Evolutionary conservation across 2,329 filamentous ascomycete genomes (phyloP).

Genomic region (Phyllosticta citriasiana): DNA sequence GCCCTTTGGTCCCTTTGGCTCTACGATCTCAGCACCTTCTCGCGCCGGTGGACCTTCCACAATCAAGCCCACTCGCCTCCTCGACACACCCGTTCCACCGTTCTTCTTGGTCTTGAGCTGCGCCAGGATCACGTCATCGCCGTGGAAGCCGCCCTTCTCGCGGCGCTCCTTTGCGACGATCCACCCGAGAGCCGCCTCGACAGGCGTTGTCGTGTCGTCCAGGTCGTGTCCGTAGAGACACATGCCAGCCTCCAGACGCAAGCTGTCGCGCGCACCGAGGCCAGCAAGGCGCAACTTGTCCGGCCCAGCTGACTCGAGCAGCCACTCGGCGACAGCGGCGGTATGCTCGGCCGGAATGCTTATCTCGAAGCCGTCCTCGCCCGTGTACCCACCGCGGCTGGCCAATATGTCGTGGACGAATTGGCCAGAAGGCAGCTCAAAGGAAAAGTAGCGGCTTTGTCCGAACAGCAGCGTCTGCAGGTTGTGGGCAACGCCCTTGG

Average conservation of each 20-base stretch:
- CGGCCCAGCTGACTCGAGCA: conserved; percentile 49
- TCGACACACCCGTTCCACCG: conserved; percentile 57
- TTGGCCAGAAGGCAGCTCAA: conserved; percentile 47
- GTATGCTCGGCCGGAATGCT: conserved; percentile 63
- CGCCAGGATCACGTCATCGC: conserved; percentile 63
- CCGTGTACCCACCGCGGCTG: conserved; percentile 87
- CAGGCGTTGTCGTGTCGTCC: conserved; percentile 64
- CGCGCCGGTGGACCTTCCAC: conserved; percentile 81
- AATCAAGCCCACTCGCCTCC: conserved; percentile 70
- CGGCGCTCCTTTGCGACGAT: conserved; percentile 74
- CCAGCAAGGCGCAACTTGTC: conserved; percentile 69
- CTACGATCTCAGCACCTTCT: conserved; percentile 72
- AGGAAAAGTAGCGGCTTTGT: conserved; percentile 54
- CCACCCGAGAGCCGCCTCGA: conserved; percentile 62
- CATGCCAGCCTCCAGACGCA: conserved; percentile 94
- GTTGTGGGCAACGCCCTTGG: conserved; percentile 33
- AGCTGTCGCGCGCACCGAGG: conserved; percentile 80
- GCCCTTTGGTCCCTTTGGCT: conserved; percentile 40
- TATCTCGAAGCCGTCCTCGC: conserved; percentile 97
- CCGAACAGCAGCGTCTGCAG: conserved; percentile 74
- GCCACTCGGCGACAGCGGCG: conserved; percentile 55
- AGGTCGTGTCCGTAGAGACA: conserved; percentile 99
- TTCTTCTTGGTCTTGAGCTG: conserved; percentile 67
- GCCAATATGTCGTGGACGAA: conserved; percentile 53
- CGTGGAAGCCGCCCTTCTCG: conserved; percentile 67